Evolutionary conservation across 2,329 filamentous ascomycete genomes (phyloP), one percentile per base, ranked within the genome.

Genomic region (Aspergillus tanneri): DNA sequence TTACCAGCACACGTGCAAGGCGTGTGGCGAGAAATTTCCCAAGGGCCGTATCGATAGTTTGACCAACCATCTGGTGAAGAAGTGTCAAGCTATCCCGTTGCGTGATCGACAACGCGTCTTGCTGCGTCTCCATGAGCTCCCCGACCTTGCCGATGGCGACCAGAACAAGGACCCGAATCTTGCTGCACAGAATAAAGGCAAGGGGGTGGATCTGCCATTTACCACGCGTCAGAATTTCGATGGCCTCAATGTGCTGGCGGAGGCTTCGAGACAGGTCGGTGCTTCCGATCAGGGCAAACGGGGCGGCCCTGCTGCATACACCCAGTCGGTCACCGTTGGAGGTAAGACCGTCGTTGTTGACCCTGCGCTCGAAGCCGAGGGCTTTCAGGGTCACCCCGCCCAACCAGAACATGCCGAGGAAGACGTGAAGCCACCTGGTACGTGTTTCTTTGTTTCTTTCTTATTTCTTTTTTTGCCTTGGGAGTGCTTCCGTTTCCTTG

Each of bases 1-100:
- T 49, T 96, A 96, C 66, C 85, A 89, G 60, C 89, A 96, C 66
- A 93, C 88, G 10, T 96, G 90, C 81, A 92, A 88, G 69, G 80
- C 84, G 57, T 95, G 90, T 68, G 89, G 89, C 57, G 87, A 93
- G 71, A 86, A 87, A 69, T 96, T 96, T 55, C 87, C 89, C 54
- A 95, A 95, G 67, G 91, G 91, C 52, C 84, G 91, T 53, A 86
- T 89, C 62, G 91, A 96, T 64, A 88, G 83, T 60, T 73, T 96
- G 52, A 87, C 84, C 35, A 85, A 80, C 53, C 91, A 96, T 65
- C 79, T 96, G 47, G 85, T 88, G 44, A 93, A 91, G 68, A 90
- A 87, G 76, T 96, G 91, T 66, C 87, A 88, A 32, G 87, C 86
- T 45, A 85, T 95, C 43, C 82, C 84, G 54, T 77, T 87, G 53